Base-by-base conservation (phyloP, 345 rosid species). In the Zanthoxylum bungeanum region DNA sequence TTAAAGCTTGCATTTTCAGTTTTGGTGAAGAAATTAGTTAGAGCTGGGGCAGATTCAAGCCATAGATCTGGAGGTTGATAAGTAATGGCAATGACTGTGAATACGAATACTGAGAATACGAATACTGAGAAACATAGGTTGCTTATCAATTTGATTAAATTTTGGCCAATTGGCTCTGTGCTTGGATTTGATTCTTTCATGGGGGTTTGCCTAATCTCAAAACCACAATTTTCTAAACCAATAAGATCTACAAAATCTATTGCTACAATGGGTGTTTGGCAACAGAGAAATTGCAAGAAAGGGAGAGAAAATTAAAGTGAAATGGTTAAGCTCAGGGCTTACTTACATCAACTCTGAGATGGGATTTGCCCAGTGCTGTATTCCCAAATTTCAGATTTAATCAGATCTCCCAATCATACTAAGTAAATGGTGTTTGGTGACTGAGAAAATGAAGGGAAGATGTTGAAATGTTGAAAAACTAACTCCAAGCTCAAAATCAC, bases 61-160 rank as follows among this genome's bases (percentile, higher is more conserved):
- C 97, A 92, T 77, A 98, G 97, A 86, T 92, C 97, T 69, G 93
- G 97, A 4, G 99, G 99, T 73, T 92, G 96, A 78, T 92, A 92
- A 22, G 98, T 92, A 78, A 91, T 83, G 70, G 98, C 98, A 70
- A 92, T 84, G 52, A 86, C 91, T 2, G 94, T 89, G 73, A 95
- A 85, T 5, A 91, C 84, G 60, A 95, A 83, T 53, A 95, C 98
- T 8, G 89, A 73, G 88, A 94, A 82, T 16, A 94, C 97, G 64
- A 94, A 94, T 21, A 83, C 89, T n/a, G 99, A 92, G 88, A 95
- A 92, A 65, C 99, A 92, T 36, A 92, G 80, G 79, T 90, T 95
- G 86, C 91, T 90, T 57, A 91, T 95, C 44, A 89, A 76, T 75
- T 89, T 91, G 58, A 91, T 89, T 58, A 89, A 78, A 50, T 95